Conservation (phyloP, 768 basidiomycete genomes). For the Calocybe cyanea region DNA sequence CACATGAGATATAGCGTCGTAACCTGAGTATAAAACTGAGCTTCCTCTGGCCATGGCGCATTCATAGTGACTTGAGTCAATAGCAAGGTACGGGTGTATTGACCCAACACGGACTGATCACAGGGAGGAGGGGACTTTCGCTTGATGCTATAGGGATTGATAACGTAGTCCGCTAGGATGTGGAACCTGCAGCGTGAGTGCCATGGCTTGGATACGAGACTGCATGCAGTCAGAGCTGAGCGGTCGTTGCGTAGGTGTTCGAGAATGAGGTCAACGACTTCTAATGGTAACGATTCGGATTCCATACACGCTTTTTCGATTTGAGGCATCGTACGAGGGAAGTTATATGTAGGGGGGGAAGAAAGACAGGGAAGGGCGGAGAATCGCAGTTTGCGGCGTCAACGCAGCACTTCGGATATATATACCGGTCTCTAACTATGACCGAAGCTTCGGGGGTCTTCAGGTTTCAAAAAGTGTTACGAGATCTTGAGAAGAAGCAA, state of each 20-base stretch:
- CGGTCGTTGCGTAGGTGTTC: not conserved
- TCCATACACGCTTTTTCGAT: too few species aligned
- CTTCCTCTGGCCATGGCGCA: not conserved
- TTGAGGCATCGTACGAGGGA: too few species aligned
- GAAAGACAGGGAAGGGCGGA: too few species aligned
- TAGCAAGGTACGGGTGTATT: not conserved
- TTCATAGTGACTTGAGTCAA: not conserved
- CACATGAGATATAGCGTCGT: not conserved
- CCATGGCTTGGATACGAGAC: conserved; percentile 1
- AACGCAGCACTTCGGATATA: too few species aligned
- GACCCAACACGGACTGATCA: not conserved
- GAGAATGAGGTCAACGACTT: not conserved
- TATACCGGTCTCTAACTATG: too few species aligned
- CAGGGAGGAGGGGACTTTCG: too few species aligned
- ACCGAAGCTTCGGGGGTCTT: too few species aligned
- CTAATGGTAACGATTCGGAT: not conserved
- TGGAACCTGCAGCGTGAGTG: not conserved
- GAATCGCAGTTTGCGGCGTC: too few species aligned
- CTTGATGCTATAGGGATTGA: not conserved
- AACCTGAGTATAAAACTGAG: not conserved
- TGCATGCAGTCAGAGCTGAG: not conserved
- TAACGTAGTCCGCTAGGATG: not conserved
- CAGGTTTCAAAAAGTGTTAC: too few species aligned
- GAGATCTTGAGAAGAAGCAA: too few species aligned
- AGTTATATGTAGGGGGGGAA: too few species aligned